Percentiles rank a stretch among this genome's conserved stretches.
phyloP scores from a whole-genome alignment of 2,329 filamentous ascomycete genomes.

The Scleromitrula shiraiana region DNA sequence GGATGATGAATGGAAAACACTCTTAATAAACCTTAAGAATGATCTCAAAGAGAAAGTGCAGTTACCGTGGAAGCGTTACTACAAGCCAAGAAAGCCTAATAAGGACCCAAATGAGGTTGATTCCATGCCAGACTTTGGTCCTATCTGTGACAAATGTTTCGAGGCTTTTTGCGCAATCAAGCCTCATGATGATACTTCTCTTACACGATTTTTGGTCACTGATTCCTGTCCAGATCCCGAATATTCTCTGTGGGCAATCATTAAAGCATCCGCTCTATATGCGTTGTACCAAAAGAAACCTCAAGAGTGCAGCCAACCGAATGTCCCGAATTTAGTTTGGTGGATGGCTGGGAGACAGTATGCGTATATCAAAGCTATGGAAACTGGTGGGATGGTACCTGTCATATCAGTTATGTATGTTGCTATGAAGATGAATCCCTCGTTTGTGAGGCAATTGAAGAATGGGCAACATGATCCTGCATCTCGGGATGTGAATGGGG shows the following conservation, averaged over 20 bases:
- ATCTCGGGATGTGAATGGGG: neutral
- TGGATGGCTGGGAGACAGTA: conserved; percentile 26
- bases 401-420: conserved; percentile 17
- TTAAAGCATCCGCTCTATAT: conserved; percentile 37
- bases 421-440: conserved; percentile 15
- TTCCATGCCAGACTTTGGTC: neutral
- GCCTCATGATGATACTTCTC: conserved; percentile 16
- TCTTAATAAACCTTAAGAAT: neutral
- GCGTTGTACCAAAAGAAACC: conserved; percentile 7
- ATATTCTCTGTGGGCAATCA: conserved; percentile 34
- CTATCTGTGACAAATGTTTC: conserved; percentile 11
- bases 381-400: neutral
- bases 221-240: conserved; percentile 10
- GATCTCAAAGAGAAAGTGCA: neutral
- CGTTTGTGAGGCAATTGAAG: conserved; percentile 2
- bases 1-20: conserved; percentile 13
- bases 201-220: conserved; percentile 17
- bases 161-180: conserved; percentile 19
- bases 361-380: conserved; percentile 20
- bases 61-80: neutral
- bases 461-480: neutral
- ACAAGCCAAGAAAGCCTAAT: neutral
- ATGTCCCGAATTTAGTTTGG: conserved; percentile 19
- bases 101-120: conserved; percentile 1
- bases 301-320: neutral